A percentile compares a stretch with the other conserved stretches of the same genome.
These are phyloP conservation scores for Ophiorrhiza pumila DNA, from an alignment of 257 asterid genomes.

Conservation along the genomic window DNA sequence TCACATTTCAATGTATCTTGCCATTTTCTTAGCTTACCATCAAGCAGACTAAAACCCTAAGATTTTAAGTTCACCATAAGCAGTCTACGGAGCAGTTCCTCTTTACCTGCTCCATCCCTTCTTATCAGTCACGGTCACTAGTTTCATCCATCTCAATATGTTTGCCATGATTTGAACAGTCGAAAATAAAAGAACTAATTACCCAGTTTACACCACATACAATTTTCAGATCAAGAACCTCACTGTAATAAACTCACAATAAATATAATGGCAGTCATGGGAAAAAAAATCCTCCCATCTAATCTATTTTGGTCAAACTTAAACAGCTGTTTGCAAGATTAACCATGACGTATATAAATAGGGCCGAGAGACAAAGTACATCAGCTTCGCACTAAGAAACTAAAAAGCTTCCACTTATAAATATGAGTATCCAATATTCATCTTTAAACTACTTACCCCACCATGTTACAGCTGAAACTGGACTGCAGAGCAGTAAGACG, in stretches of 20 bases:
- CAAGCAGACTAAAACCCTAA: background rate
- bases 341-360: background rate
- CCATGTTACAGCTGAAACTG: conserved; percentile 97
- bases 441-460: conserved; percentile 68
- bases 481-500: conserved; percentile 87
- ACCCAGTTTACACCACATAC: background rate
- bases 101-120: background rate
- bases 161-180: background rate
- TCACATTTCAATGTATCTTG: background rate
- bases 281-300: background rate
- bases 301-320: background rate
- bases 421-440: background rate
- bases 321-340: background rate
- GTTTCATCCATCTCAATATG: background rate
- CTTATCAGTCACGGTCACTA: background rate
- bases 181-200: background rate
- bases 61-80: background rate
- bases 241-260: no score
- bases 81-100: background rate
- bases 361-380: background rate
- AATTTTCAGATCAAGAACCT: background rate
- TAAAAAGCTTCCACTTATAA: background rate
- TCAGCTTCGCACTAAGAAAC: background rate
- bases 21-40: background rate
- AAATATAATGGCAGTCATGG: background rate